A percentile compares a stretch with the other conserved stretches of the same genome.
These are phyloP conservation scores for Fusarium bulbicola DNA, from an alignment of 2,329 filamentous ascomycete species.

Conservation along the genomic window DNA sequence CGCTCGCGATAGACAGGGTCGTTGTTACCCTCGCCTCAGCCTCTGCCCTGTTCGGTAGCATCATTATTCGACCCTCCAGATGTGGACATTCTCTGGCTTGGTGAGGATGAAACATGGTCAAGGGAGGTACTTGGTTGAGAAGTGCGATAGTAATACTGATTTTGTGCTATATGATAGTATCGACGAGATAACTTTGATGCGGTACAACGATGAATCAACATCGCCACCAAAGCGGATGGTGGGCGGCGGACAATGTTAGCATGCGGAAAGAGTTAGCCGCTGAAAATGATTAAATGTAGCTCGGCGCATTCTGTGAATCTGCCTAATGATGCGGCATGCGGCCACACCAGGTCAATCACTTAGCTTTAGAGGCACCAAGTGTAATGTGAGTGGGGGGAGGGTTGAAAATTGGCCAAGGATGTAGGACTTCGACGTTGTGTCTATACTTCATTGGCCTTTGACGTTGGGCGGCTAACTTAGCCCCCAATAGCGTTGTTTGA, in stretches of 20 bases:
- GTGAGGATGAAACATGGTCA: not conserved
- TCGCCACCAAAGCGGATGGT: not conserved
- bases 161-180: not conserved
- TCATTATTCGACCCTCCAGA: not conserved
- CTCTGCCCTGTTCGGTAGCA: not conserved
- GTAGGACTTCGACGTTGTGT: not conserved
- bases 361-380: not conserved
- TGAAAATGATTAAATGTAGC: not conserved
- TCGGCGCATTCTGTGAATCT: not conserved
- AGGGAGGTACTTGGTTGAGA: not conserved
- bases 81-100: not conserved
- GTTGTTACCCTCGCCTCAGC: not conserved
- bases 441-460: not conserved
- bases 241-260: not conserved
- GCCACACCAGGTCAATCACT: not conserved
- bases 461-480: not conserved
- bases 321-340: not conserved
- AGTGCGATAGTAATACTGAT: not conserved
- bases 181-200: accelerated
- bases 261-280: not conserved
- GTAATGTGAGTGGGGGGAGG: not conserved
- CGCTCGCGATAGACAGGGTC: not conserved
- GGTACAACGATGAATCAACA: not conserved
- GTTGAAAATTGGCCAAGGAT: not conserved
- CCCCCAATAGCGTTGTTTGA: not conserved